phyloP scores from a whole-genome alignment of 306 rosid genomes.

The Carpinus viminea region DNA sequence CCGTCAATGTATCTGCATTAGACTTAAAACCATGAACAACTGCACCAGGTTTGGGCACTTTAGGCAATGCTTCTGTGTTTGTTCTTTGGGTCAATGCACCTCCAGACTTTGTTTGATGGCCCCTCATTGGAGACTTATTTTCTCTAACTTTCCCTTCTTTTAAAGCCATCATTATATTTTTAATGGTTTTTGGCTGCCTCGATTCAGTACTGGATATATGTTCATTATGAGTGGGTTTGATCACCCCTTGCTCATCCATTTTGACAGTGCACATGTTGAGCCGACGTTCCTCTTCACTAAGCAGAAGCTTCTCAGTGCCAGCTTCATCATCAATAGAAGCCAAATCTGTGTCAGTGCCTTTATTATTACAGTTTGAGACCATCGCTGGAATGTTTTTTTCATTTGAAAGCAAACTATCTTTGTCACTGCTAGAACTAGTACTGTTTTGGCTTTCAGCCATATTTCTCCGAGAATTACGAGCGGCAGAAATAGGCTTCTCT shows the following conservation, averaged over 20 bases:
- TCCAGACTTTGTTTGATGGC: conserved; percentile 52
- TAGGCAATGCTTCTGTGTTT: conserved; percentile 56
- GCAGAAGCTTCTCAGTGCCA: conserved; percentile 53
- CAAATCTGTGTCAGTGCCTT: conserved; percentile 53
- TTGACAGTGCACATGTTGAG: conserved; percentile 40
- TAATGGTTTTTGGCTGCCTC: conserved; percentile 75
- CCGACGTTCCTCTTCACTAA: conserved; percentile 49
- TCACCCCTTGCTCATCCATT: conserved; percentile 43
- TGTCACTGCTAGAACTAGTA: conserved; percentile 82
- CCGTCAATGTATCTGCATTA: conserved; percentile 53
- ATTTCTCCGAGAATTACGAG: conserved; percentile 49
- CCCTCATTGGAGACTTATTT: conserved; percentile 81
- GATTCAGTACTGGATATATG: conserved; percentile 53
- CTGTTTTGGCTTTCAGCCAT: conserved; percentile 95
- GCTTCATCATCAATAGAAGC: conserved; percentile 65
- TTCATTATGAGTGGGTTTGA: conserved; percentile 49
- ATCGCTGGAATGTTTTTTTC: conserved; percentile 55
- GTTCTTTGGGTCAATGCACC: conserved; percentile 51
- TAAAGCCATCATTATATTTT: conserved; percentile 78
- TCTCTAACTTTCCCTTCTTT: conserved; percentile 85
- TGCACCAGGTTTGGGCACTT: conserved; percentile 63
- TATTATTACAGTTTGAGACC: conserved; percentile 42
- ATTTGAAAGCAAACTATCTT: conserved; percentile 72
- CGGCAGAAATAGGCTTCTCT: conserved; percentile 53
- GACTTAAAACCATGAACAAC: conserved; percentile 54